Percentiles rank a stretch among this genome's conserved stretches.
These are phyloP conservation scores for Multifurca ochricompacta DNA, from an alignment of 768 basidiomycete species.

Conservation along the genomic window DNA sequence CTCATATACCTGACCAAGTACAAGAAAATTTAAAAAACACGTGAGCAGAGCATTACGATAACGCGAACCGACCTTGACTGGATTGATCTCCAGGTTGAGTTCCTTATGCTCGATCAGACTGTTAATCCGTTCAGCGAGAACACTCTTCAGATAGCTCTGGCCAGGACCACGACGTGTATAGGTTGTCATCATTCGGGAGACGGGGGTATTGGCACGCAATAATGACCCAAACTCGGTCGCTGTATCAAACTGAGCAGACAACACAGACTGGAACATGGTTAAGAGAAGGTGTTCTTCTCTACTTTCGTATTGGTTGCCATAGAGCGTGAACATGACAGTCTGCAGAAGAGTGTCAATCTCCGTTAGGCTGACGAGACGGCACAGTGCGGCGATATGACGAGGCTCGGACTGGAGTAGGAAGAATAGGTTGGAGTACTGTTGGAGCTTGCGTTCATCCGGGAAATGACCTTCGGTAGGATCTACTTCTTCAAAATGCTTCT, in stretches of 20 bases:
- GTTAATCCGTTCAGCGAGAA: conserved; percentile 96
- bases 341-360: conserved; percentile 99
- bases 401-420: conserved; percentile 98
- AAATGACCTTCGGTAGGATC: conserved; percentile 89
- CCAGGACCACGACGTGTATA: conserved; percentile 98
- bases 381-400: conserved; percentile 91
- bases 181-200: conserved; percentile 99
- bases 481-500: conserved; percentile 90
- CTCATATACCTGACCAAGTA: conserved; percentile 77
- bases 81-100: conserved; percentile 98
- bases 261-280: conserved; percentile 98
- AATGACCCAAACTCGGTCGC: conserved; percentile 99
- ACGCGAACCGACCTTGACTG: conserved; percentile 69
- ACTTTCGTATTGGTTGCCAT: conserved; percentile 98
- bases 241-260: conserved; percentile 98
- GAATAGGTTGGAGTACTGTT: conserved; percentile 98
- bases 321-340: conserved; percentile 99
- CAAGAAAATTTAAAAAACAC: background rate
- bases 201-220: conserved; percentile 96
- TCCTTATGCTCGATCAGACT: conserved; percentile 99
- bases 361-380: conserved; percentile 89
- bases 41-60: background rate
- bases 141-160: conserved; percentile 96
- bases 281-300: conserved; percentile 96
- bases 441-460: conserved; percentile 88